These are phyloP conservation scores for Arctium minus DNA, from an alignment of 129 eudicot species.

Conservation along the genomic window DNA sequence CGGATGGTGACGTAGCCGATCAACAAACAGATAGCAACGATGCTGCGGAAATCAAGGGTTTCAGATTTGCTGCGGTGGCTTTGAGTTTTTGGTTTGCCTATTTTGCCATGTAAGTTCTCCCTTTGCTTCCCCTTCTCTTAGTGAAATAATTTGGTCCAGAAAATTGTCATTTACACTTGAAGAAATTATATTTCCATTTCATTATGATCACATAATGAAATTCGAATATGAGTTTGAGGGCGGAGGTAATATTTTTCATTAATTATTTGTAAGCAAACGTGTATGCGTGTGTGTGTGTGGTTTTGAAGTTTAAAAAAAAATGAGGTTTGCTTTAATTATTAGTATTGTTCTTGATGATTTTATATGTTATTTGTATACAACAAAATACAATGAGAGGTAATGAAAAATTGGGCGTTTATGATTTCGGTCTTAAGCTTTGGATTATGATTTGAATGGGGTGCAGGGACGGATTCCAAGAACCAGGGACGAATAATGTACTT, in stretches of 20 bases:
- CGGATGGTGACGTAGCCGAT: conserved; percentile 49
- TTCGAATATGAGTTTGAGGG: conserved; percentile 23
- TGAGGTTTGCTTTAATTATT: conserved; percentile 13
- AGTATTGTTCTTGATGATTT: conserved; percentile 14
- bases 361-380: conserved; percentile 3
- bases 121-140: neutral
- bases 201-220: conserved; percentile 31
- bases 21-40: conserved; percentile 39
- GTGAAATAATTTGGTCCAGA: conserved; percentile 20
- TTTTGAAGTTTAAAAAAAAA: conserved; percentile 14
- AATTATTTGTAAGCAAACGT: conserved; percentile 15
- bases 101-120: conserved; percentile 32
- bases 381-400: neutral
- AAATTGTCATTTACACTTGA: conserved; percentile 12
- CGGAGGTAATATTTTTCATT: conserved; percentile 6
- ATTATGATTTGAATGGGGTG: neutral
- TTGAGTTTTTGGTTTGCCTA: conserved; percentile 40
- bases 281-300: conserved; percentile 11
- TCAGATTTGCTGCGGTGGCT: conserved; percentile 30
- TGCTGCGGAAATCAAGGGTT: conserved; percentile 35
- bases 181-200: conserved; percentile 28
- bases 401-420: conserved; percentile 13
- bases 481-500: neutral
- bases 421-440: neutral
- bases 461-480: neutral